These are phyloP conservation scores for Yueomyces sinensis DNA, from an alignment of 805 yeast genomes.

Conservation along the genomic window DNA sequence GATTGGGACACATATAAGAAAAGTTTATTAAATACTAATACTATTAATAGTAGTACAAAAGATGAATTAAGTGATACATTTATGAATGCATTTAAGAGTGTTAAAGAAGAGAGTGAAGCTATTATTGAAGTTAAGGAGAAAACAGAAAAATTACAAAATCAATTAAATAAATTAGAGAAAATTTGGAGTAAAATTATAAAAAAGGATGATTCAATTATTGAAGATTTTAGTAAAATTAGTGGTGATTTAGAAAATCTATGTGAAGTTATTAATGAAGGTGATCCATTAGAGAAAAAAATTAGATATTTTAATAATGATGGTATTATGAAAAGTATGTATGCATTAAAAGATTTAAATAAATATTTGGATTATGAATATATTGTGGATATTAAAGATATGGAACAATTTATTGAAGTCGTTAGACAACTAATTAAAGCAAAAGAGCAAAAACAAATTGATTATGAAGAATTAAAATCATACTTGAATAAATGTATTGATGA, in stretches of 20 bases:
- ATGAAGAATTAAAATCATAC: slow-evolving; percentile 75
- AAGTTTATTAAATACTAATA: slow-evolving; percentile 7
- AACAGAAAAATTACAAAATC: slow-evolving; percentile 74
- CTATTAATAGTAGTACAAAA: slow-evolving; percentile 1
- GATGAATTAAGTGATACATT: slow-evolving; percentile 75
- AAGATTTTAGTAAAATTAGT: slow-evolving; percentile 61
- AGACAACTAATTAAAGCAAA: slow-evolving; percentile 64
- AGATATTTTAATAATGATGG: slow-evolving; percentile 36
- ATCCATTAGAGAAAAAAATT: slow-evolving; percentile 17
- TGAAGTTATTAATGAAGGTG: slow-evolving; percentile 33
- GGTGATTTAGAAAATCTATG: slow-evolving; percentile 58
- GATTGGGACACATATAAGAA: slow-evolving; percentile 25
- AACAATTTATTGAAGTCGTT: slow-evolving; percentile 59
- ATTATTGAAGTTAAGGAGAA: slow-evolving; percentile 74
- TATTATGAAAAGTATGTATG: slow-evolving; percentile 29
- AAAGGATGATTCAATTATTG: slow-evolving; percentile 57
- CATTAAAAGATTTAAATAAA: slow-evolving; percentile 31
- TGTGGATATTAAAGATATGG: slow-evolving; percentile 73
- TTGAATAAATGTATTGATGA: slow-evolving; percentile 59
- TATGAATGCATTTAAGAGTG: slow-evolving; percentile 85
- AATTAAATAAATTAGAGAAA: slow-evolving; percentile 63
- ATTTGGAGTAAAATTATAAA: slow-evolving; percentile 61
- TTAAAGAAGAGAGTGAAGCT: slow-evolving; percentile 54
- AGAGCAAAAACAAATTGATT: slow-evolving; percentile 84
- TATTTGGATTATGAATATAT: slow-evolving; percentile 68